These are phyloP conservation scores for Margaritispora aquatica DNA, from an alignment of 495 filamentous ascomycete species.

Conservation along the genomic window DNA sequence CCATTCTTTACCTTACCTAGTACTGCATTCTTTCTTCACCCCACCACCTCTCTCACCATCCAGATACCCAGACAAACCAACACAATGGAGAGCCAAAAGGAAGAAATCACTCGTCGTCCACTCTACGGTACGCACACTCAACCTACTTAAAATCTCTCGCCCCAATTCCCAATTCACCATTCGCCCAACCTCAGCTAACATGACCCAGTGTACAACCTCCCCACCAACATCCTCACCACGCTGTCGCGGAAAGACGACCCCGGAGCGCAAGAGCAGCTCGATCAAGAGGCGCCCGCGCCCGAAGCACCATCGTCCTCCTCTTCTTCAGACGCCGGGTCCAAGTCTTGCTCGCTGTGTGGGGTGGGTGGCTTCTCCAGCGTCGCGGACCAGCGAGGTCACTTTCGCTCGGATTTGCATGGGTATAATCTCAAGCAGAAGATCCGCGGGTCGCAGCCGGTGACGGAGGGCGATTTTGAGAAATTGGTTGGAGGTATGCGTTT, in stretches of 20 bases:
- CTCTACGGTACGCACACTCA: constrained; percentile 49
- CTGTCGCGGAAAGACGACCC: constrained; percentile 52
- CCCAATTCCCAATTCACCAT: constrained; percentile 3
- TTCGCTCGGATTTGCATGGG: constrained; percentile 84
- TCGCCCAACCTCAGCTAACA: too few species aligned
- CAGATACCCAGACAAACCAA: too few species aligned
- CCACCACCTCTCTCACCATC: too few species aligned
- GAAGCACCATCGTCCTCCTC: constrained; percentile 12
- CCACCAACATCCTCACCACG: constrained; percentile 65
- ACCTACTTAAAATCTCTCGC: constrained; percentile 1
- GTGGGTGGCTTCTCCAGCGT: constrained; percentile 62
- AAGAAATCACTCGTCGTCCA: constrained; percentile 55
- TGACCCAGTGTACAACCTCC: constrained; percentile 74
- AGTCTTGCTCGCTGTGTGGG: constrained; percentile 76
- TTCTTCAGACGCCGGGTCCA: constrained; percentile 45
- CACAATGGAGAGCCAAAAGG: constrained; percentile 29
- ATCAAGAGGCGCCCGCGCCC: constrained; percentile 19
- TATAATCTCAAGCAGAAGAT: constrained; percentile 93
- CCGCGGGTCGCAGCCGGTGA: constrained; percentile 57
- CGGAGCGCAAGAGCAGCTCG: constrained; percentile 6
- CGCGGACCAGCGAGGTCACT: constrained; percentile 77
- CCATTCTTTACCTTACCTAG: too few species aligned
- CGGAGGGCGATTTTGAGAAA: constrained; percentile 76
- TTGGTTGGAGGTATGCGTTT: constrained; percentile 52
- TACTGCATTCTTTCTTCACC: too few species aligned